phyloP scores from a whole-genome alignment of 2,329 filamentous ascomycete genomes.

The Pyricularia sp. region DNA sequence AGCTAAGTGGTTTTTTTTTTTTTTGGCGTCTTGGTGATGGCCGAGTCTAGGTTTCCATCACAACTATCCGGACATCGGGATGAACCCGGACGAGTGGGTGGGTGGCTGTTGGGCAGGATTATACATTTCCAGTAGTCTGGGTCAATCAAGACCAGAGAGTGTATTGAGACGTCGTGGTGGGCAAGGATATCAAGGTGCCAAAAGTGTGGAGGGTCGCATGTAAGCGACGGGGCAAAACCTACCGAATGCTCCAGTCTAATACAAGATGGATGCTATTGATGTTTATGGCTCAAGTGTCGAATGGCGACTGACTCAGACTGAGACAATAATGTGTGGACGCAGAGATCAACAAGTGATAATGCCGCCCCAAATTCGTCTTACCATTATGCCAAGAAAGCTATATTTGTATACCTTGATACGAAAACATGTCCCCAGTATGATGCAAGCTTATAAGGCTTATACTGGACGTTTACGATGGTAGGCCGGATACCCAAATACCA shows the following conservation, averaged over 20 bases:
- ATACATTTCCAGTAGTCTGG: not conserved
- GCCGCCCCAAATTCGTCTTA: too few relatives aligned
- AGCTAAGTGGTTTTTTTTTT: not conserved
- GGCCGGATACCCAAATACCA: too few relatives aligned
- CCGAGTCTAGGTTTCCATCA: not conserved
- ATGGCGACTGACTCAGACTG: not conserved
- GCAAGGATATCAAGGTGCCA: not conserved
- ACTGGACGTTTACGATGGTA: too few relatives aligned
- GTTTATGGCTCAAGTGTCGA: not conserved
- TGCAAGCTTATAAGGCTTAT: too few relatives aligned
- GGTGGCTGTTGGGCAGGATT: not conserved
- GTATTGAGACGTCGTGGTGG: not conserved
- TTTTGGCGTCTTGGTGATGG: not conserved
- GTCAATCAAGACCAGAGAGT: not conserved
- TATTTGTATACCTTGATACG: not conserved
- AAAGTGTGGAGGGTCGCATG: not conserved
- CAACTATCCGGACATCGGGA: not conserved
- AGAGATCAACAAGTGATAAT: too few relatives aligned
- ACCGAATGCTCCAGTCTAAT: not conserved
- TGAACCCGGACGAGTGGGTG: not conserved
- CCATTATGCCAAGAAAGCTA: not conserved
- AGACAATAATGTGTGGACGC: not conserved
- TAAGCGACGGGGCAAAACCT: not conserved
- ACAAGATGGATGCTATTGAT: not conserved
- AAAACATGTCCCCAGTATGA: not conserved